Evolutionary conservation across 1,139 yeast genomes (phyloP).

Genomic region (Sporopachydermia cereana): DNA sequence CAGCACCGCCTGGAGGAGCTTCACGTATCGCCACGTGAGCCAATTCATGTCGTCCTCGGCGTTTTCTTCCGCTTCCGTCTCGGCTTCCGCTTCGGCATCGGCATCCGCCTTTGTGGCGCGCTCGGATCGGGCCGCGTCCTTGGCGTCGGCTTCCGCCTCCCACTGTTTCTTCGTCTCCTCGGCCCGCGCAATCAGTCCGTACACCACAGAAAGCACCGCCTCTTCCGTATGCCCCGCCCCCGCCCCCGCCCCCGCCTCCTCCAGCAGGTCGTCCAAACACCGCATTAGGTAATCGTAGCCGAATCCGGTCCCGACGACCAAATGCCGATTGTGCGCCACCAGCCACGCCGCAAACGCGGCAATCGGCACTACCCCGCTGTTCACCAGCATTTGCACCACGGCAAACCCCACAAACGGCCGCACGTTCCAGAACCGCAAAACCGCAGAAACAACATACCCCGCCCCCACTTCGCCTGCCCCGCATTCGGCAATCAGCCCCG

Average conservation of each 20-base stretch:
- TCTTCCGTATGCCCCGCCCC: conserved; percentile 3
- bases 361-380: conserved; percentile 24
- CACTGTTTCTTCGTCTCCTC: not conserved
- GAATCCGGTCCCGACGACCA: conserved; percentile 9
- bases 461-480: conserved; percentile 31
- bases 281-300: conserved; percentile 13
- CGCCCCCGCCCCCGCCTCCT: conserved; percentile 7
- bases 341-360: conserved; percentile 14
- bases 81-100: not conserved
- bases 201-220: not conserved
- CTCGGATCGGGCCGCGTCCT: not conserved
- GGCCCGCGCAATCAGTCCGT: not conserved
- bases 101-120: not conserved
- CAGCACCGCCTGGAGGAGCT: not conserved
- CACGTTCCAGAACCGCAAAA: conserved; percentile 39
- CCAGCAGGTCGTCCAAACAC: conserved; percentile 13
- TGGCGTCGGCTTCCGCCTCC: conserved; percentile 7
- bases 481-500: conserved; percentile 30
- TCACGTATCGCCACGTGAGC: not conserved
- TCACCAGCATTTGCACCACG: conserved; percentile 36
- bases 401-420: conserved; percentile 41
- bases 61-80: not conserved
- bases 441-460: conserved; percentile 19
- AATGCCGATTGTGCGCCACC: conserved; percentile 9
- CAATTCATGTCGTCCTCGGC: not conserved